Evolutionary conservation across 352 stramenopile genomes (phyloP), one percentile per base, ranked within the genome.

Genomic region (Phytopythium kandeliae): DNA sequence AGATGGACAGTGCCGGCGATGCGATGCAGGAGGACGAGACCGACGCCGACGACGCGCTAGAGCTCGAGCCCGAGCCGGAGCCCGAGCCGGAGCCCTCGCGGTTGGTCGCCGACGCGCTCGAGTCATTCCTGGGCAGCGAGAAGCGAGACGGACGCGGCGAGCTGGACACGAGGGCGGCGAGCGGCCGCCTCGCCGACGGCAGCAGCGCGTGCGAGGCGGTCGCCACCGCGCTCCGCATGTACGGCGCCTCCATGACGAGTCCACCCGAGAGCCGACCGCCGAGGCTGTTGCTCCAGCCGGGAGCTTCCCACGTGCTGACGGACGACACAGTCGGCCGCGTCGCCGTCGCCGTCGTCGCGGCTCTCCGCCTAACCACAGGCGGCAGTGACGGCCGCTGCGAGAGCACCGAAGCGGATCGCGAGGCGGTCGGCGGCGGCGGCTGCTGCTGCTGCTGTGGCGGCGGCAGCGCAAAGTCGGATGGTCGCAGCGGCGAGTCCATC

Each of bases 211-310:
- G 58, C 10, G 58, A 26, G 40, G 10, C 61, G n/a, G n/a, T n/a
- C 9, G 38, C 61, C 13, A 58, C 48, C 25, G 61, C 33, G 0
- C 58, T 51, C 11, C 64, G 36, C 28, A 51, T 22, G 30, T 57
- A 44, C 34, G 17, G 28, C 25, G 63, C 52, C 38, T 79, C 72
- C 72, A 83, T 83, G 7, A 74, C 52, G 4, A 83, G 54, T 2
- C 69, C 71, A 26, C 60, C 65, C 6, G 71, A 83, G 10, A 78
- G 57, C 0, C 71, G 56, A 25, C 62, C 59, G 48, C 65, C 45
- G 0, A 62, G 54, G 34, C 35, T 58, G 16, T 57, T 69, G 40
- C 54, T 71, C 26, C 28, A 28, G 2, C 38, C 38, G 25, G 42
- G 24, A 13, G 42, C 3, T 17, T 51, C 46, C 46, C 46, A 51